Evolutionary conservation across 2,329 filamentous ascomycete genomes (phyloP), one percentile per base, ranked within the genome.

Genomic region (Magnaporthiopsis rhizophila): DNA sequence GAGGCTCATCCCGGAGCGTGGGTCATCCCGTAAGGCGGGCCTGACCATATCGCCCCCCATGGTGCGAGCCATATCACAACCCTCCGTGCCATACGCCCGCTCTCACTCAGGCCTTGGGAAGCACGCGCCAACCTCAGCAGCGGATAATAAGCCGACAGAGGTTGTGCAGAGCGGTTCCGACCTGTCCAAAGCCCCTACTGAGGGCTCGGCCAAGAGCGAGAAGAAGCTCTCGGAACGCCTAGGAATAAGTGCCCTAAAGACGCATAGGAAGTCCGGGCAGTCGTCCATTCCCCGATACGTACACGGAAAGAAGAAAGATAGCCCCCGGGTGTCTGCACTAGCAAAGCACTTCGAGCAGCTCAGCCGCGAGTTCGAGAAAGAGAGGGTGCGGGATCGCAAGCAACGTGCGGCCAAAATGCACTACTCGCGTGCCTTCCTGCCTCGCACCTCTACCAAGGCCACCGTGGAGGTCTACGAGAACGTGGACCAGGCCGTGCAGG

Each of bases 261-360:
- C 75, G 26, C 76, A 80, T 65, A 77, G 82, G 32, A 88, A 87
- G 70, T 73, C 75, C 1, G 79, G 79, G 3, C 77, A 81, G n/a
- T 98, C 95, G 1, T 83, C 94, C 58, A 98, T 99, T 66, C 93
- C 93, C 34, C 87, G 95, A 38, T 95, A 95, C 32, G 86, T 97
- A 34, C 87, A 89, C 62, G 90, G 88, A 72, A 87, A 84, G 69
- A 88, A 87, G 68, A 87, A 84, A 69, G 88, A 87, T 68, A 84
- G 88, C 63, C 86, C 90, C 3, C 91, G 90, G 70, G 95, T 99
- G 2, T 96, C 92, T 11, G 92, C 89, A n/a, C 81, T 99, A 62
- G 92, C 95, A 24, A 91, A 91, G 69, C 95, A 98, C 74, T 98
- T 99, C 72, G 96, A 99, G 75, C 93, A 98, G 74, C 82, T 99